Evolutionary conservation across 345 rosid genomes (phyloP).

Genomic region (Brassica incana): DNA sequence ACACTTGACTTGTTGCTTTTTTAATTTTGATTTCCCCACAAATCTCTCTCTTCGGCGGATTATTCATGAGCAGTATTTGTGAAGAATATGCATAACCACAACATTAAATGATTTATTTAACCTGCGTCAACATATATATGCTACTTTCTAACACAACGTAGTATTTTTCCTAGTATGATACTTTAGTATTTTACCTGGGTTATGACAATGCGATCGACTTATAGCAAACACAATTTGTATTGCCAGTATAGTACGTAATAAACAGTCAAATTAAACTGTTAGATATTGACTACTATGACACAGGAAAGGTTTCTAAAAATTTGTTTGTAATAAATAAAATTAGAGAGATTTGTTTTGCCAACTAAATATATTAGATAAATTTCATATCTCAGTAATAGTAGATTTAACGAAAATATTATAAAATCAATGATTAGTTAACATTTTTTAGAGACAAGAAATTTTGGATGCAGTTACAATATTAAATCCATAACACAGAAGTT

Average conservation of each 20-base stretch:
- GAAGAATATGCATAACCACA: neutral
- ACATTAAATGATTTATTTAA: neutral
- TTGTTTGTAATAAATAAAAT: neutral
- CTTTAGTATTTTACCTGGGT: neutral
- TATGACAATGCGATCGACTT: too few relatives aligned
- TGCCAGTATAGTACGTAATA: neutral
- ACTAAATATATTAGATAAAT: neutral
- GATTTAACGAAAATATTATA: too few relatives aligned
- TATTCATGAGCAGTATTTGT: neutral
- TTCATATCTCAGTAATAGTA: neutral
- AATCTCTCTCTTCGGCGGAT: neutral
- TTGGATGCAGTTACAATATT: neutral
- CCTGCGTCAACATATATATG: neutral
- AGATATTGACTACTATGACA: neutral
- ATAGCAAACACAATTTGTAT: neutral
- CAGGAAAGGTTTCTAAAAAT: neutral
- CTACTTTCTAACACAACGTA: neutral
- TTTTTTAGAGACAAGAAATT: neutral
- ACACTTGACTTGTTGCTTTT: conserved; percentile 27
- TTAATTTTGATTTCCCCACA: neutral
- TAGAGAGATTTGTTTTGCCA: neutral
- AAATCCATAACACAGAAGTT: neutral
- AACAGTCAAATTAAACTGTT: neutral
- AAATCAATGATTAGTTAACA: neutral
- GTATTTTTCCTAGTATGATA: neutral